Base-by-base conservation (phyloP, 176 grass and related monocot genomes). In the Hyparrhenia diplandra region DNA sequence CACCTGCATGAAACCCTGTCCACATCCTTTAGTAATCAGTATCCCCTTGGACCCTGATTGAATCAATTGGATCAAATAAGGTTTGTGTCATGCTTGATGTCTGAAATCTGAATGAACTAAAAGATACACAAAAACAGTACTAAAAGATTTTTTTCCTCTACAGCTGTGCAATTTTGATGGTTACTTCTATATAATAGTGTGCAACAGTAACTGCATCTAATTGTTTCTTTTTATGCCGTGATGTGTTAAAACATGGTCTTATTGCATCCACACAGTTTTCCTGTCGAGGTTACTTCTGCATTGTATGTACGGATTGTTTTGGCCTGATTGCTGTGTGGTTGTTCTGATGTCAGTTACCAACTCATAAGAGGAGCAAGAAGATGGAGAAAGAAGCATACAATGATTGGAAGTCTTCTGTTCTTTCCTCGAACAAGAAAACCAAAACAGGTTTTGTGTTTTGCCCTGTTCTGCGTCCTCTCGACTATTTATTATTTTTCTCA, bases 311-410 rank as follows among this genome's bases (percentile, higher is more conserved):
- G 34, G 20, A 64, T 7, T 13, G 10, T 16, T 76, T 51, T 64
- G 16, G 4, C 6, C 2, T 66, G 54, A 47, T 5, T 20, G 11
- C 8, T 46, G 59, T 64, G 37, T 78, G 37, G n/a, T 83, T 83
- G 46, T 30, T 82, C 10, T 27, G 36, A 75, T 86, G 31, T 23
- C 88, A 99, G 96, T 72, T 99, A 64, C 88, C 90, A 5, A 90
- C 86, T 52, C 87, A 99, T 82, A 99, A 99, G 74, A 93, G 93
- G 51, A 92, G 86, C 32, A 99, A 95, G 82, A 87, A 91, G 82
- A 89, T 91, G 82, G 88, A 95, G 31, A 99, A 95, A 54, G 31
- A 90, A 66, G 87, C 75, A 7, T 95, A 99, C 70, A 76, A 95
- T 17, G 64, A 93, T 7, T 99, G 96, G 93, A 99, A 95, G 68